Percentiles rank a stretch among this genome's conserved stretches.
Evolutionary conservation across 1,284 basidiomycete genomes (phyloP).

Genomic region (Pyrrhoderma noxium): DNA sequence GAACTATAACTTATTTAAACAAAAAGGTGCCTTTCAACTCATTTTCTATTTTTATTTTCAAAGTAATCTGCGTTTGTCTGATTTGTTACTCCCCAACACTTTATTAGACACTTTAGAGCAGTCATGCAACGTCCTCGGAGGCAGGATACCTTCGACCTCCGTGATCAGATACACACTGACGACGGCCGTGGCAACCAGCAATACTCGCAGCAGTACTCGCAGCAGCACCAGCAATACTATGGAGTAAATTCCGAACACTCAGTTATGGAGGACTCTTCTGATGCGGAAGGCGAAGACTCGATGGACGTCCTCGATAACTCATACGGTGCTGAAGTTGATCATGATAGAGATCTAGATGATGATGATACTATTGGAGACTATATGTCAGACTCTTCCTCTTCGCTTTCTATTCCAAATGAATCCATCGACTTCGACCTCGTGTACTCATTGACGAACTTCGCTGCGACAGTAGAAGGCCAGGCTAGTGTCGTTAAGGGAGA

Average conservation of each 20-base stretch:
- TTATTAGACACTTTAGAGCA: neutral
- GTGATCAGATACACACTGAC: conserved; percentile 57
- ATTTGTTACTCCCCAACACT: no score
- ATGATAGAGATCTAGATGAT: conserved; percentile 45
- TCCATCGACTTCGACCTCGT: conserved; percentile 88
- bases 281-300: conserved; percentile 44
- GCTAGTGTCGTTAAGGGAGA: conserved; percentile 96
- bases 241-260: conserved; percentile 62
- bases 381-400: conserved; percentile 44
- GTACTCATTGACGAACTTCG: conserved; percentile 87
- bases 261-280: conserved; percentile 71
- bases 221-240: conserved; percentile 46
- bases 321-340: conserved; percentile 17
- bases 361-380: conserved; percentile 49
- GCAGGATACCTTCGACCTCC: conserved; percentile 66
- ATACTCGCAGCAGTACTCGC: conserved; percentile 37
- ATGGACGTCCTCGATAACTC: conserved; percentile 10
- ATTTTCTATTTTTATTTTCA: no score
- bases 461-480: conserved; percentile 93
- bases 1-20: no score
- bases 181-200: conserved; percentile 43
- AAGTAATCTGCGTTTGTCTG: no score
- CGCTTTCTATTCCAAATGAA: conserved; percentile 81
- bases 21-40: no score
- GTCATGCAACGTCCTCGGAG: conserved; percentile 20